phyloP scores from a whole-genome alignment of 2,329 filamentous ascomycete species.

The Aspergillus piperis region DNA sequence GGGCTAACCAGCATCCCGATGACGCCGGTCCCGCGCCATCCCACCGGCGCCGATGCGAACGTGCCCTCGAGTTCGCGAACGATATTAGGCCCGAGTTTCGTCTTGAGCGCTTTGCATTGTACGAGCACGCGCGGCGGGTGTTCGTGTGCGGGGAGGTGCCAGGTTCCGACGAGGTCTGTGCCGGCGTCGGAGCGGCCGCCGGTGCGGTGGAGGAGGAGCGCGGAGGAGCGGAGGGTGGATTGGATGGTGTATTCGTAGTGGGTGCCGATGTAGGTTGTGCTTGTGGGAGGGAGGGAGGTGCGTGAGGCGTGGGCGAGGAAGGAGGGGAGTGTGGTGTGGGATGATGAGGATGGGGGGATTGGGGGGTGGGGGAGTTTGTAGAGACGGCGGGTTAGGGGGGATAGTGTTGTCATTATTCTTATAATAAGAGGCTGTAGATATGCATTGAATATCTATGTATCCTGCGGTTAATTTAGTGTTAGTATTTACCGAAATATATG shows the following conservation, averaged over 20 bases:
- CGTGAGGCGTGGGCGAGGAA: constrained; percentile 46
- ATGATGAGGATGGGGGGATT: constrained; percentile 31
- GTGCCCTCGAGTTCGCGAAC: constrained; percentile 62
- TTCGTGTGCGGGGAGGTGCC: constrained; percentile 41
- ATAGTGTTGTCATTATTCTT: constrained; percentile 12
- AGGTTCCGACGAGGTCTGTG: constrained; percentile 50
- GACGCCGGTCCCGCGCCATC: constrained; percentile 60
- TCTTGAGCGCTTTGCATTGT: constrained; percentile 49
- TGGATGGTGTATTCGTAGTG: constrained; percentile 51
- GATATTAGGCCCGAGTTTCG: constrained; percentile 46
- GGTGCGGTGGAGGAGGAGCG: constrained; percentile 45
- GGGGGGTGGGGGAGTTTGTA: constrained; percentile 40
- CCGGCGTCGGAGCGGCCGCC: constrained; percentile 50
- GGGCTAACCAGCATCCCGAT: constrained; percentile 72
- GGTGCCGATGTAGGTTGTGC: constrained; percentile 48
- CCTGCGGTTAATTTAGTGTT: neutral
- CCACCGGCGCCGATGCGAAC: constrained; percentile 69
- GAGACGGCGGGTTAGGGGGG: constrained; percentile 37
- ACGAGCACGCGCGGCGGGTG: constrained; percentile 45
- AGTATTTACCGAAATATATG: neutral
- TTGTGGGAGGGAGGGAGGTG: constrained; percentile 37
- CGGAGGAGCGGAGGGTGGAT: constrained; percentile 40
- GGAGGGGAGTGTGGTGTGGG: constrained; percentile 38
- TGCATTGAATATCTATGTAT: neutral
- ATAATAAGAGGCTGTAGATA: constrained; percentile 3